Base-by-base conservation (phyloP, 2,329 filamentous ascomycete species). In the Cladosporium sp. region DNA sequence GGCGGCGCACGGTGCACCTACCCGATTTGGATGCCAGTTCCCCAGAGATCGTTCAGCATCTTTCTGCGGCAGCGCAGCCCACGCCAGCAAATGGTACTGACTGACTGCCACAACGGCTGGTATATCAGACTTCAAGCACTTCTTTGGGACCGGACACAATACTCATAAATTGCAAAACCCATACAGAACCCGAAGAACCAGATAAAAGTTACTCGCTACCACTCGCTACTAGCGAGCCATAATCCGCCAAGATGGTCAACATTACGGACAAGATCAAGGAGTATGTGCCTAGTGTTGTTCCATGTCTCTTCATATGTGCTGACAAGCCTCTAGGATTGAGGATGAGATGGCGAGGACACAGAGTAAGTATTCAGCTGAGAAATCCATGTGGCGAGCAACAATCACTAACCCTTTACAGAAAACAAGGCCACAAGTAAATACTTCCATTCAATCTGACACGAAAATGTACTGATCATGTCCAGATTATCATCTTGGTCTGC, bases 231-330 rank as follows among this genome's bases (percentile, higher is more conserved):
- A 38, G 50, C 54, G 57, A 55, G 58, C 46, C 38, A n/a, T 16
- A 35, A 40, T 32, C 40, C 42, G 66, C 46, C 62, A 74, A 66
- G 64, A 98, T 98, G 93, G 93, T 97, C 72, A 97, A 97, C 77
- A 98, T 98, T 60, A 97, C 93, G 59, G 94, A 98, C 50, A 97
- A 95, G 80, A 98, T 98, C 77, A 98, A 98, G 79, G 93, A 97
- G 92, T 95, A 73, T 65, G 84, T 68, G 16, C 15, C 19, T 29
- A 18, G 12, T 20, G 35, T n/a, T 36, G 11, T n/a, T 25, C 6
- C 11, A 38, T 11, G 7, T 36, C 9, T 49, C 4, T 16, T 12
- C 25, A 25, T 13, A 1, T n/a, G 5, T 8, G 22, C 50, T 59
- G 50, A 60, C 52, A 29, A 20, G n/a, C 48, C 50, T 47, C 36